Conservation (phyloP, 78 protist species). For the Polysphondylium violaceum region DNA sequence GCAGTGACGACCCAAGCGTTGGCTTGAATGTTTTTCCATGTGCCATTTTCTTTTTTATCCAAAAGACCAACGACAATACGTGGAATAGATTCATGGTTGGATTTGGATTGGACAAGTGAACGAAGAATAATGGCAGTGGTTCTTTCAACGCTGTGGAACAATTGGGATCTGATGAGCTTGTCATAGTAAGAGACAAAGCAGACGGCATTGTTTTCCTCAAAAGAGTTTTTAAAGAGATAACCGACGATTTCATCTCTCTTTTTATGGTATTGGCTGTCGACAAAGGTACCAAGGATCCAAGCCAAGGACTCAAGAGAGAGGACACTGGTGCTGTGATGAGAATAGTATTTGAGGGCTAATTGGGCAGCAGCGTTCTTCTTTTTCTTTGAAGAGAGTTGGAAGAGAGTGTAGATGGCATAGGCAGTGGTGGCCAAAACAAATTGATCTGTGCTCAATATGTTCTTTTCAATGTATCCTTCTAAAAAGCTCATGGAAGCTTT, state of each 20-base stretch:
- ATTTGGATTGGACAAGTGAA: constrained; percentile 26
- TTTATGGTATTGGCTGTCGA: constrained; percentile 21
- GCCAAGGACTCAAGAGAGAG: constrained; percentile 52
- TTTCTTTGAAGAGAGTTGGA: constrained; percentile 20
- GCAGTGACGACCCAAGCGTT: constrained; percentile 62
- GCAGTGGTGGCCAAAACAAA: constrained; percentile 4
- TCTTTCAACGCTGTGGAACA: constrained; percentile 51
- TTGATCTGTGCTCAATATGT: constrained; percentile 10
- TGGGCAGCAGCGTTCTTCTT: constrained; percentile 17
- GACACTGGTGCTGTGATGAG: neutral
- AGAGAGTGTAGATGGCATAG: constrained; percentile 41
- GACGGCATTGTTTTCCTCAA: constrained; percentile 11
- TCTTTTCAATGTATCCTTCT: constrained; percentile 4
- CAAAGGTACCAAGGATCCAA: constrained; percentile 60
- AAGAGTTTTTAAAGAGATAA: constrained; percentile 21
- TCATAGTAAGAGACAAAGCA: constrained; percentile 48
- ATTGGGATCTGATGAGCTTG: constrained; percentile 33
- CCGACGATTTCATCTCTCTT: constrained; percentile 64
- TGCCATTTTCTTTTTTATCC: constrained; percentile 44
- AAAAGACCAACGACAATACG: constrained; percentile 31
- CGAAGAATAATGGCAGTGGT: constrained; percentile 43
- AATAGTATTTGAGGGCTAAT: constrained; percentile 45
- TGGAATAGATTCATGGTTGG: constrained; percentile 34
- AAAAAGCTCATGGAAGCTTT: constrained; percentile 17
- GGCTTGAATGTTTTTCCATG: constrained; percentile 61